Conservation (phyloP, 2,329 filamentous ascomycete species). For the Pseudogymnoascus sp. region DNA sequence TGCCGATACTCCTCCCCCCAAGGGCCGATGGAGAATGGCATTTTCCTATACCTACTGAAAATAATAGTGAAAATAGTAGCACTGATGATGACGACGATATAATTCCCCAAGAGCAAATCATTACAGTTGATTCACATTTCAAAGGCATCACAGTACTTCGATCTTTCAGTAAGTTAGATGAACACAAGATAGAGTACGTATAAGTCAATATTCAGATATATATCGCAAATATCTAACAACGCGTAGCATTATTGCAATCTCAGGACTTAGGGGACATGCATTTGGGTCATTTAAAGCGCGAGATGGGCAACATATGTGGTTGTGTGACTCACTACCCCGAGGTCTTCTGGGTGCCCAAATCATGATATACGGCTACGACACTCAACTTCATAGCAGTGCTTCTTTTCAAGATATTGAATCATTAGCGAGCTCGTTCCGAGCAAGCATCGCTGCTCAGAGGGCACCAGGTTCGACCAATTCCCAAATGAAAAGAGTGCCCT, state of each 20-base stretch:
- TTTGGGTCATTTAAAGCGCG: constrained; percentile 4
- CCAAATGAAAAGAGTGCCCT: constrained; percentile 5
- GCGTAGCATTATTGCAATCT: neutral
- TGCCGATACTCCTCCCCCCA: neutral
- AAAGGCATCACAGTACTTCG: neutral
- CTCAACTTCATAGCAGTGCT: neutral
- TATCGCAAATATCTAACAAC: neutral
- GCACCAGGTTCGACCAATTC: no score
- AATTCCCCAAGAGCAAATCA: neutral
- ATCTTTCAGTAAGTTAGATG: neutral
- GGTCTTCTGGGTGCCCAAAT: neutral
- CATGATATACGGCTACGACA: constrained; percentile 3
- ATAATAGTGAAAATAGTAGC: neutral
- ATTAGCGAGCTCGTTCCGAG: neutral
- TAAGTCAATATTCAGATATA: neutral
- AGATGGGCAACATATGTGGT: neutral
- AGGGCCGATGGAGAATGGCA: neutral
- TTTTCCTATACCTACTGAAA: neutral
- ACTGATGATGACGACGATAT: neutral
- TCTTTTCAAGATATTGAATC: neutral
- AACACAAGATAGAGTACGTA: neutral
- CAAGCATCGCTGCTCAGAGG: constrained; percentile 3
- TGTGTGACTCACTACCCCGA: constrained; percentile 2
- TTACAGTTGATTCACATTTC: constrained; percentile 5
- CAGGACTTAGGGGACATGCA: neutral